Base-by-base conservation (phyloP, 1,284 basidiomycete species). In the Ceratobasidium sp. region DNA sequence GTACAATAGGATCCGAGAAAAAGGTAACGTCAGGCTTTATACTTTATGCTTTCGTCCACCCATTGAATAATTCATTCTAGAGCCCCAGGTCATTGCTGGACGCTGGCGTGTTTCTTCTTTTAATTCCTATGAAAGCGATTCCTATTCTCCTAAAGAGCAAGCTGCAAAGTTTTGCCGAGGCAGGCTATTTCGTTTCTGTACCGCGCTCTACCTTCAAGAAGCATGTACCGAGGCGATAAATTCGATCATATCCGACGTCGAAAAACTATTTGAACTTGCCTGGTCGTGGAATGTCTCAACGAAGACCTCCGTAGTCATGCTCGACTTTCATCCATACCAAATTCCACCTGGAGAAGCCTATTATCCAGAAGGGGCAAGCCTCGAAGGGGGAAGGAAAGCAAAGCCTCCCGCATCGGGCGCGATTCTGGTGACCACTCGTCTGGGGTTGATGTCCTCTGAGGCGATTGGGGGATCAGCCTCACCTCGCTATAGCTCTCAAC, bases 31-130 rank as follows among this genome's bases (percentile, higher is more conserved):
- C 26, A n/a, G n/a, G 23, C 30, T 54, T 43, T 21, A 1, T 30
- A 23, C 3, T 41, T 38, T 21, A 9, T 3, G 35, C 11, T 4
- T 38, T 5, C 35, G 6, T 38, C 11, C 35, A 38, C 35, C 35
- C 26, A 7, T 32, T 54, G 11, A 55, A 35, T 18, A 1, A 11
- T 21, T 35, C 7, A 14, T 16, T 54, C 11, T 26, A 67, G 64
- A 67, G 28, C 43, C 50, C 7, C 64, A 67, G 18, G 35, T 55
- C 11, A 54, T 67, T 44, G 64, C 64, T n/a, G 64, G 64, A 28
- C 64, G 64, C 28, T 67, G 64, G 64, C 49, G 64, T 28, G 32
- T 67, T 23, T 67, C 64, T 13, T 54, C 64, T 1, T 55, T 67
- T 30, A 54, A 67, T 23, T 21, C 28, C 21, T 23, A 41, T n/a